Conservation (phyloP, 2,329 filamentous ascomycete genomes). For the Cordyceps farinosa region DNA sequence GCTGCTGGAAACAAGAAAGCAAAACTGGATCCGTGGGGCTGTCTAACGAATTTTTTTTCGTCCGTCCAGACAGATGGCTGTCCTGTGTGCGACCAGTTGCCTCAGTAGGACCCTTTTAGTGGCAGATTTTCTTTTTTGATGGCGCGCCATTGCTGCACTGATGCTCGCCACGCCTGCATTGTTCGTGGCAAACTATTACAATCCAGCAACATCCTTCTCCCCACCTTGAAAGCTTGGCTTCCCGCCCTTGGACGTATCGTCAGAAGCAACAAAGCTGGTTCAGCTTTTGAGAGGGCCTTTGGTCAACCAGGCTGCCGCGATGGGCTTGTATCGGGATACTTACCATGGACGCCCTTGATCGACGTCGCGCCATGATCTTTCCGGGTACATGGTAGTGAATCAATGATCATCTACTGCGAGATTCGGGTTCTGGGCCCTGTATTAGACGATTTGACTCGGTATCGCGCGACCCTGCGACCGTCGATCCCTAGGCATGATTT, state of each 20-base stretch:
- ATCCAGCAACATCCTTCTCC: conserved; percentile 4
- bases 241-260: not conserved
- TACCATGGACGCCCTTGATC: not conserved
- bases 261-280: conserved; percentile 3
- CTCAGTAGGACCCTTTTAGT: conserved; percentile 5
- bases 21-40: conserved; percentile 7
- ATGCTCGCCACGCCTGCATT: not conserved
- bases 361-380: not conserved
- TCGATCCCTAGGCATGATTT: not conserved
- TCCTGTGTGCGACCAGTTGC: not conserved
- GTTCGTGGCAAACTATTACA: not conserved
- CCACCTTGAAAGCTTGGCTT: not conserved
- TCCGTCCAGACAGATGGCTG: not conserved
- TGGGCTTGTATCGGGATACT: not conserved
- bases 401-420: conserved; percentile 7
- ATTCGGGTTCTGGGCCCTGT: not conserved
- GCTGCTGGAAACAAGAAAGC: not conserved
- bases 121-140: conserved; percentile 7
- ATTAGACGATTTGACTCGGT: not conserved
- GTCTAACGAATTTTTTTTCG: not conserved
- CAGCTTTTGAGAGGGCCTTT: not conserved
- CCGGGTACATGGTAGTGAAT: not conserved
- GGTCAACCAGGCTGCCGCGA: not conserved
- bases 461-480: not conserved
- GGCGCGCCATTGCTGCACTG: not conserved